Evolutionary conservation across 2,329 filamentous ascomycete species (phyloP), one percentile per base, ranked within the genome.

Genomic region (Alternaria sp.): DNA sequence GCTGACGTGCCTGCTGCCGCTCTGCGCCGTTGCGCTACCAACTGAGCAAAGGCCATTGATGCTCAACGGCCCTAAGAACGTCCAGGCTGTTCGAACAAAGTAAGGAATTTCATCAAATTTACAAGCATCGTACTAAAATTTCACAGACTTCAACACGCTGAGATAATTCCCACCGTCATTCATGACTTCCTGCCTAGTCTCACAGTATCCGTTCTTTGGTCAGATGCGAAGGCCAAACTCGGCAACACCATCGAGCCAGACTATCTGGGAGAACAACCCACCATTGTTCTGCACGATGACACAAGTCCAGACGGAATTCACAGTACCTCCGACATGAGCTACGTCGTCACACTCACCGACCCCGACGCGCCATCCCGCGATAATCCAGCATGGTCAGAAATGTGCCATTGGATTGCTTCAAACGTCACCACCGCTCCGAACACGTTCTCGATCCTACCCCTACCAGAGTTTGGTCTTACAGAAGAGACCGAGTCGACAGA

Each of bases 111-210:
- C 15, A 47, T 21, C 23, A 23, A 20, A 6, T 12, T 4, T 49
- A 23, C 58, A 4, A 6, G 14, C 28, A 23, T 4, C 41, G 18
- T 4, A 20, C 58, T 69, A 43, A 69, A 26, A 8, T 8, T 21
- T 49, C 9, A 6, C 60, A 82, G 79, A 63, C 72, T 81, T n/a
- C 73, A 67, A 18, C 74, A 76, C 64, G 80, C 80, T 21, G 78
- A 81, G 59, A 81, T 82, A 33, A 81, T 81, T 45, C 78, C 79
- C 37, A 21, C 71, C 87, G 87, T 90, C 20, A 83, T 90, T 61
- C 84, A 89, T 66, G 84, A 87, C 64, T 90, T 90, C 75, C 75
- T 82, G 4, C 88, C 88, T 6, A 81, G 81, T 7, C 79, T 88
- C 57, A 81, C 83, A 43, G 71, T 90, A 44, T 78, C 81, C 47